Conservation (phyloP, 495 filamentous ascomycete genomes). For the Neurospora terricola region DNA sequence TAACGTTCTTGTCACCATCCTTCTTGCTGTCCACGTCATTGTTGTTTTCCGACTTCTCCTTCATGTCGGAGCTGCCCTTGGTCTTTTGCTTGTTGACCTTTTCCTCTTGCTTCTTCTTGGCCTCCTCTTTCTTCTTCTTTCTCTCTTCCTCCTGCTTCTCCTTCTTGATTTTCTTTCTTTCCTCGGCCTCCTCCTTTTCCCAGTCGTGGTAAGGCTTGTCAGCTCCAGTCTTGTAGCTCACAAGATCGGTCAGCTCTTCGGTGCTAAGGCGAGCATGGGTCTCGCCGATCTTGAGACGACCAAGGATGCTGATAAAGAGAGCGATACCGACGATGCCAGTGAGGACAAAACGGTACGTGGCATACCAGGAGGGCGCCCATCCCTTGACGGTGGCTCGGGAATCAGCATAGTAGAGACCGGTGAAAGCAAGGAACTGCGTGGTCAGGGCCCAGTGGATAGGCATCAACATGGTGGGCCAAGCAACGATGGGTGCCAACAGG, state of each 20-base stretch:
- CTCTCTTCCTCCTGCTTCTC: slow-evolving; percentile 27
- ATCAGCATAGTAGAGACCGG: slow-evolving; percentile 82
- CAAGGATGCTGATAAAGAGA: slow-evolving; percentile 79
- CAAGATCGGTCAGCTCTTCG: slow-evolving; percentile 50
- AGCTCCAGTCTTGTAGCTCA: slow-evolving; percentile 43
- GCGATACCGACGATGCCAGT: slow-evolving; percentile 85
- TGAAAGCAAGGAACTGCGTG: slow-evolving; percentile 82
- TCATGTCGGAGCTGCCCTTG: slow-evolving; percentile 5
- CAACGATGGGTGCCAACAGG: slow-evolving; percentile 69
- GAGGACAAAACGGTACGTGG: slow-evolving; percentile 87
- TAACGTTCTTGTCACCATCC: slow-evolving; percentile 6
- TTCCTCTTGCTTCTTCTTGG: slow-evolving; percentile 17
- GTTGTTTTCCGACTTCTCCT: slow-evolving; percentile 6
- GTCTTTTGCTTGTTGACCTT: slow-evolving; percentile 15
- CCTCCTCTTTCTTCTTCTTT: slow-evolving; percentile 19
- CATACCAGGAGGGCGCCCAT: slow-evolving; percentile 89
- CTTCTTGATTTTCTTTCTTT: slow-evolving; percentile 21
- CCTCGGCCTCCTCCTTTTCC: slow-evolving; percentile 23
- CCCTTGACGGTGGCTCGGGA: slow-evolving; percentile 61
- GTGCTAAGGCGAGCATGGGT: slow-evolving; percentile 33
- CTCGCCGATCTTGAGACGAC: slow-evolving; percentile 72
- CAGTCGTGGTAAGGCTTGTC: slow-evolving; percentile 35
- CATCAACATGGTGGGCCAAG: slow-evolving; percentile 88
- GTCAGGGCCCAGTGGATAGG: slow-evolving; percentile 84
- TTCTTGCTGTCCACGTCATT: slow-evolving; percentile 5